A percentile compares a stretch with the other conserved stretches of the same genome.
Conservation (phyloP, 169 alveolate genomes). For the Pseudocohnilembus persalinus region DNA sequence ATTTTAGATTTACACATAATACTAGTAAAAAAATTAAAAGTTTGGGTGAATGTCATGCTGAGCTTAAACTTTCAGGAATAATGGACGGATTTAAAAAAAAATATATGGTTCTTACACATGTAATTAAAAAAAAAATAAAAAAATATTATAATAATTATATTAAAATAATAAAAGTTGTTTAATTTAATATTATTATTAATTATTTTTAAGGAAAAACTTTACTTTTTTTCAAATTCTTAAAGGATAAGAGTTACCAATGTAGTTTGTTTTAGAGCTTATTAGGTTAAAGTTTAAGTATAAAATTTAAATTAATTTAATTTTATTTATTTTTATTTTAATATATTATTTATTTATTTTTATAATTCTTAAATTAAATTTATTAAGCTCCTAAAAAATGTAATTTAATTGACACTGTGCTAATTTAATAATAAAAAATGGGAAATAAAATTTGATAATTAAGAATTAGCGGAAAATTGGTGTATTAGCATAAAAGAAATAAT, state of each 20-base stretch:
- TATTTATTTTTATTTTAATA: too few relatives aligned
- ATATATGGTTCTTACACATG: not conserved
- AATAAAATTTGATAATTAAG: not conserved
- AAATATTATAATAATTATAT: too few relatives aligned
- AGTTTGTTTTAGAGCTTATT: not conserved
- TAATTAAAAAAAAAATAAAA: too few relatives aligned
- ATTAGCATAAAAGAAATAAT: not conserved
- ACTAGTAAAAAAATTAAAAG: too few relatives aligned
- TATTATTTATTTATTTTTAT: too few relatives aligned
- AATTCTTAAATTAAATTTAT: not conserved
- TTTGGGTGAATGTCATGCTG: not conserved
- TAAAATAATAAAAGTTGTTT: too few relatives aligned
- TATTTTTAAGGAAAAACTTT: not conserved
- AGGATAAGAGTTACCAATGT: not conserved
- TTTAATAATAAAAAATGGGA: not conserved
- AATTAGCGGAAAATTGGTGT: not conserved
- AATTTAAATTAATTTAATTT: too few relatives aligned
- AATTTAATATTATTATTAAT: too few relatives aligned
- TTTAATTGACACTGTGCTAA: too few relatives aligned
- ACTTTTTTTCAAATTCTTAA: not conserved
- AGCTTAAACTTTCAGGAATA: not conserved
- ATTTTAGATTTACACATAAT: too few relatives aligned
- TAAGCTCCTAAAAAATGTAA: too few relatives aligned
- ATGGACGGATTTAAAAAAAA: not conserved
- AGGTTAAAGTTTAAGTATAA: not conserved